Conservation (phyloP, 495 filamentous ascomycete species). For the Friedmanniomyces simplex region DNA sequence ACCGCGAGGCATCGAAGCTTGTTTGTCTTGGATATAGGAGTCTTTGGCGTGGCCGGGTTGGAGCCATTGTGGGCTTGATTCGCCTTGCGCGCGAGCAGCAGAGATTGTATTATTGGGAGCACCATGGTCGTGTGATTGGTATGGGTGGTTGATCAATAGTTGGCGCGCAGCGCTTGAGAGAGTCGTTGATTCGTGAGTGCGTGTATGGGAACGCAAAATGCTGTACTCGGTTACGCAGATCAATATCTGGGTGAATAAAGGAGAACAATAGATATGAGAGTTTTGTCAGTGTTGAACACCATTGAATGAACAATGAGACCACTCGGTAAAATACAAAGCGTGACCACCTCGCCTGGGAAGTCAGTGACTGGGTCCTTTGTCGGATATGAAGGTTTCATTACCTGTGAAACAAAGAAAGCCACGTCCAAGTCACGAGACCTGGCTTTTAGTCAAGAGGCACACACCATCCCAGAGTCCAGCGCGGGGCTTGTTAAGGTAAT, state of each 20-base stretch:
- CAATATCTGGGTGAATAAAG: background rate
- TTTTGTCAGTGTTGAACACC: background rate
- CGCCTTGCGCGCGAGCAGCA: background rate
- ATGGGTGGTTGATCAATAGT: background rate
- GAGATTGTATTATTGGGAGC: background rate
- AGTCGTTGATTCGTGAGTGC: background rate
- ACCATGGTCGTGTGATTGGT: background rate
- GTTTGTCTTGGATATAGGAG: background rate
- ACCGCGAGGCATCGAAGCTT: slow-evolving; percentile 5
- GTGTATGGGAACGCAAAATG: background rate
- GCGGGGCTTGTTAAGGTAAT: too few species aligned
- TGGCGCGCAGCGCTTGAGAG: background rate
- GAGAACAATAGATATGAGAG: background rate
- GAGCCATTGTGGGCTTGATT: background rate
- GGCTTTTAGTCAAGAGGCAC: too few species aligned
- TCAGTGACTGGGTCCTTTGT: background rate
- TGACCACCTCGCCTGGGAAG: background rate
- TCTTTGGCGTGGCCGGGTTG: background rate
- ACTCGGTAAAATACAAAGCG: background rate
- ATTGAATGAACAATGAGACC: background rate
- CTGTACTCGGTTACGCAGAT: background rate
- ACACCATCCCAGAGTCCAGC: too few species aligned
- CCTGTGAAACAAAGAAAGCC: background rate
- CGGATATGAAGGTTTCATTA: background rate
- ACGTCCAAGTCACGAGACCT: background rate